Percentiles rank a stretch among this genome's conserved stretches.
Evolutionary conservation across 1,139 yeast genomes (phyloP).

Genomic region (Maudiozyma humilis): DNA sequence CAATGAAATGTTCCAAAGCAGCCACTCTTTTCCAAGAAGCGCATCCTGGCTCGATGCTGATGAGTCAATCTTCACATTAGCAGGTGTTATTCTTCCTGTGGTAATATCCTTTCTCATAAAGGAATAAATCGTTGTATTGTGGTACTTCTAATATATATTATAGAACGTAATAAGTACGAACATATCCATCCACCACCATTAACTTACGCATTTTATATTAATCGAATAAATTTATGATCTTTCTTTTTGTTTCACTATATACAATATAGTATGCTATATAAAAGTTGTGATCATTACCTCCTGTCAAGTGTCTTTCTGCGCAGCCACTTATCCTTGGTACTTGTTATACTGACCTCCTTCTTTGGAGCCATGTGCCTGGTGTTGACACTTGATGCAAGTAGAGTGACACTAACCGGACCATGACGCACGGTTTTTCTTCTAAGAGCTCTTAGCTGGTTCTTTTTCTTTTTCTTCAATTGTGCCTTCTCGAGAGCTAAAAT

Average conservation of each 20-base stretch:
- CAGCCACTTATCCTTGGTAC: constrained; percentile 50
- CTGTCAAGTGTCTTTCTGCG: constrained; percentile 43
- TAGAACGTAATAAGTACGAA: background rate
- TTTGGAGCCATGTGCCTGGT: constrained; percentile 34
- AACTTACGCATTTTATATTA: background rate
- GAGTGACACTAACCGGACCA: constrained; percentile 48
- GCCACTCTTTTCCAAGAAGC: too few species aligned
- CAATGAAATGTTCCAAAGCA: too few species aligned
- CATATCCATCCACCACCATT: background rate
- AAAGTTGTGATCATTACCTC: constrained; percentile 12
- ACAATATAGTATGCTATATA: background rate
- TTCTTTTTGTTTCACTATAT: background rate
- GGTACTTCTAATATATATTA: too few species aligned
- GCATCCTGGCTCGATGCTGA: constrained; percentile 7
- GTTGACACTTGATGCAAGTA: constrained; percentile 14
- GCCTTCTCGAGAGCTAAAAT: constrained; percentile 23
- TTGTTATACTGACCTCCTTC: constrained; percentile 37
- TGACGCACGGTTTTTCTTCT: constrained; percentile 37
- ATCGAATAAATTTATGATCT: background rate
- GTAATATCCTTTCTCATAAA: constrained; percentile 24
- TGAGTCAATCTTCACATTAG: constrained; percentile 21
- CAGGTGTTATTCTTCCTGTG: constrained; percentile 25
- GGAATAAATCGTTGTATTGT: too few species aligned
- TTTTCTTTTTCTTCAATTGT: constrained; percentile 35
- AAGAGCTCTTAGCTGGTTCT: constrained; percentile 37